Evolutionary conservation across 495 filamentous ascomycete species (phyloP).

Genomic region (Massariosphaeria phaeospora): DNA sequence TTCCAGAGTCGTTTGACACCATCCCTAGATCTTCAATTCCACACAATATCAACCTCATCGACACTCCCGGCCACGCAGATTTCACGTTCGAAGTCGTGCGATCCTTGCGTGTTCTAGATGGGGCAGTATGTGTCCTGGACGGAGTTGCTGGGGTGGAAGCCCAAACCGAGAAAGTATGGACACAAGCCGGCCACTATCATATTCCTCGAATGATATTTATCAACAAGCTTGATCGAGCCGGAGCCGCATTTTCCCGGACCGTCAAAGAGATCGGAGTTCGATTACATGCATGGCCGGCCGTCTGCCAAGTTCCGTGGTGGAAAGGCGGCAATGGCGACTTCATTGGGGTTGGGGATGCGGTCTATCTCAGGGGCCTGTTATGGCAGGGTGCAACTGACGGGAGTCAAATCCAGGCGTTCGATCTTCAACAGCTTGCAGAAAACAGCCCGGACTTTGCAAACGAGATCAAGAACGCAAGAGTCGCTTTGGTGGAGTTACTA

Average conservation of each 20-base stretch:
- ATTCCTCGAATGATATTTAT: slow-evolving; percentile 87
- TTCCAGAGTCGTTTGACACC: not conserved
- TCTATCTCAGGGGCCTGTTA: slow-evolving; percentile 51
- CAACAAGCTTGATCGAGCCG: slow-evolving; percentile 95
- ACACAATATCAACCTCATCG: slow-evolving; percentile 87
- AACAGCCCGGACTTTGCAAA: slow-evolving; percentile 52
- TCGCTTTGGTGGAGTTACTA: slow-evolving; percentile 72
- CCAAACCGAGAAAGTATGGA: slow-evolving; percentile 96
- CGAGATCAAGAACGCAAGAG: slow-evolving; percentile 72
- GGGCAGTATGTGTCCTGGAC: slow-evolving; percentile 92
- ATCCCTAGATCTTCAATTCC: slow-evolving; percentile 25
- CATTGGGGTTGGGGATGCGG: slow-evolving; percentile 75
- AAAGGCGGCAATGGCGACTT: slow-evolving; percentile 65
- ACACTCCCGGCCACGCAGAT: slow-evolving; percentile 96
- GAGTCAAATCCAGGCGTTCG: slow-evolving; percentile 51
- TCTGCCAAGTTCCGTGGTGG: slow-evolving; percentile 96
- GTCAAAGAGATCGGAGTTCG: slow-evolving; percentile 78
- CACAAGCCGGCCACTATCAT: slow-evolving; percentile 73
- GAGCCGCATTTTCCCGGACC: slow-evolving; percentile 81
- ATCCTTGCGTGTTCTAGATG: slow-evolving; percentile 87
- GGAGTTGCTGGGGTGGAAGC: slow-evolving; percentile 96
- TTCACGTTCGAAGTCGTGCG: slow-evolving; percentile 97
- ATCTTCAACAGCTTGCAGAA: slow-evolving; percentile 48
- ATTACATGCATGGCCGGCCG: slow-evolving; percentile 76
- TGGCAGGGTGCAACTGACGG: slow-evolving; percentile 66